Base-by-base conservation (phyloP, 1,284 basidiomycete species). In the Amylostereum areolatum region DNA sequence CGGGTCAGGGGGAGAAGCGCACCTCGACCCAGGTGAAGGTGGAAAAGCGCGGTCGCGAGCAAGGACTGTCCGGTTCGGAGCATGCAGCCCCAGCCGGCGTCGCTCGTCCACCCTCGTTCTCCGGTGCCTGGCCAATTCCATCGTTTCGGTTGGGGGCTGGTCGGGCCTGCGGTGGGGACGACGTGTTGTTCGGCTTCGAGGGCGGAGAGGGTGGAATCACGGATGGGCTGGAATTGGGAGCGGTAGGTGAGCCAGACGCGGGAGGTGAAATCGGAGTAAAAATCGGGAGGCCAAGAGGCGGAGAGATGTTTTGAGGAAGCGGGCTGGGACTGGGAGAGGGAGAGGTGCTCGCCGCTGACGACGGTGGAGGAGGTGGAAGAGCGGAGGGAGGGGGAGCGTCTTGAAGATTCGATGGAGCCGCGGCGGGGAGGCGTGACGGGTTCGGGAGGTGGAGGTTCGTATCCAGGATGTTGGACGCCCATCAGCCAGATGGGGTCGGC, bases 61-160 rank as follows among this genome's bases (percentile, higher is more conserved):
- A 99, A 64, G 58, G 89, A 91, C 69, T 98, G 96, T 0, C 94
- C 95, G 0, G 96, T 98, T 27, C 96, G 72, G 29, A 98, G 67
- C 96, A 99, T 98, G 66, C 96, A 99, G 0, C 96, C 96, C 96
- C 96, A 99, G 0, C 96, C 96, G 0, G 92, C 76, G 71, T 99
- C 96, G 56, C 81, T 90, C n/a, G 86, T 92, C 80, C 92, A 86
- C 0, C 87, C 88, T 59, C 85, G 85, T 61, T 90, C 88, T 0
- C 77, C 78, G 1, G 74, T 64, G 30, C 73, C 62, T 10, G 70
- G 70, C 70, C 76, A 79, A 47, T 70, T 69, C 76, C 74, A 76
- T 53, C 66, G 68, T 59, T 69, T 68, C 18, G 63, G 54, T 47
- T 69, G 69, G 47, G 77, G 70, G 54, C 65, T 68, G 31, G 55